Evolutionary conservation across 2,329 filamentous ascomycete genomes (phyloP).

Genomic region (Fusarium nodosum): DNA sequence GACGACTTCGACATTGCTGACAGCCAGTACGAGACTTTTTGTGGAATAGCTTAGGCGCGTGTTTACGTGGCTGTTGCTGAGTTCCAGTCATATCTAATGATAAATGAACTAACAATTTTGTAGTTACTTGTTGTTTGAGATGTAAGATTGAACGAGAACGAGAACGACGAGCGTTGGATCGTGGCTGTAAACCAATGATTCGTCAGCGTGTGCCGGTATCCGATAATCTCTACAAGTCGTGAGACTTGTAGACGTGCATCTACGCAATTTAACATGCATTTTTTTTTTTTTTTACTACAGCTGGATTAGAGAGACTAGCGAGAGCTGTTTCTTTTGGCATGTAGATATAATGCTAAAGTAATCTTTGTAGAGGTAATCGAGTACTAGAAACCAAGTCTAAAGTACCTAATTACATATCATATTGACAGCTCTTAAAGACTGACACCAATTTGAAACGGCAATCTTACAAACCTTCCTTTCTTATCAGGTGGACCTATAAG

Average conservation of each 20-base stretch:
- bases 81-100: not conserved
- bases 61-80: constrained; percentile 6
- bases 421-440: not conserved
- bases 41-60: constrained; percentile 15
- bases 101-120: not conserved
- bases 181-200: not conserved
- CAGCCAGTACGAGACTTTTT: constrained; percentile 21
- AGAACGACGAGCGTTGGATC: constrained; percentile 2
- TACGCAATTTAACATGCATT: not conserved
- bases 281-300: not conserved
- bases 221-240: not conserved
- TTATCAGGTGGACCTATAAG: not conserved
- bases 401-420: not conserved
- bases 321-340: not conserved
- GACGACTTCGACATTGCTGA: constrained; percentile 15
- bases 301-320: not conserved
- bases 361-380: not conserved
- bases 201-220: constrained; percentile 2
- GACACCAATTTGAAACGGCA: not conserved
- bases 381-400: not conserved
- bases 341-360: not conserved
- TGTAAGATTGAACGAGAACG: constrained; percentile 17
- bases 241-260: not conserved
- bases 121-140: not conserved
- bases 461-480: not conserved